phyloP scores from a whole-genome alignment of 768 basidiomycete genomes.

The Lactarius hatsudake region DNA sequence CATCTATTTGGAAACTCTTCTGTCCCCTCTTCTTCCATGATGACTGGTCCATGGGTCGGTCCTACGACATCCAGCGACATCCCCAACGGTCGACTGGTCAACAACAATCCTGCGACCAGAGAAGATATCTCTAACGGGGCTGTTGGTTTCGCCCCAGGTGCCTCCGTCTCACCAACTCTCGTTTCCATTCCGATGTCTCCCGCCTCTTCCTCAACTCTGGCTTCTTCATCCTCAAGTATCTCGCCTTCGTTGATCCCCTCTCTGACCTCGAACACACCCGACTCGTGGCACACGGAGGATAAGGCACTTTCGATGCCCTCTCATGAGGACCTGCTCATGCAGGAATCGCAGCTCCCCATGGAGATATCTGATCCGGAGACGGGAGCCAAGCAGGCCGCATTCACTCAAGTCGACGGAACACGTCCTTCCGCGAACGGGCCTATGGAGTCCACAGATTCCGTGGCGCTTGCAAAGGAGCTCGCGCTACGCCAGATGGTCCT shows the following conservation, averaged over 20 bases:
- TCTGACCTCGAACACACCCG: background rate
- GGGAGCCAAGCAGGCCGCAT: background rate
- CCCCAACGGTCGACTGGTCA: background rate
- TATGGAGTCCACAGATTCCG: constrained; percentile 14
- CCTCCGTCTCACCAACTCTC: background rate
- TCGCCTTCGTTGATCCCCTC: constrained; percentile 1
- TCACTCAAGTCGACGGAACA: background rate
- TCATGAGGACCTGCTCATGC: constrained; percentile 1
- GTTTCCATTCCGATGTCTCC: background rate
- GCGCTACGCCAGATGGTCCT: constrained; percentile 30
- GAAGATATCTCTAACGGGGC: background rate
- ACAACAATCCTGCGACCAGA: background rate
- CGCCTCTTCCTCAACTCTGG: background rate
- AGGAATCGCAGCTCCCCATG: background rate
- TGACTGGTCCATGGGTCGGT: background rate
- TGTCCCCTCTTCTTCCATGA: background rate
- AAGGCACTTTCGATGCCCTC: background rate
- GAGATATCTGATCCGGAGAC: background rate
- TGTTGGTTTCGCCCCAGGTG: background rate
- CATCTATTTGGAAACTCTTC: background rate
- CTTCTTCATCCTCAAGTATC: background rate
- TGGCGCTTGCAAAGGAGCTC: constrained; percentile 44
- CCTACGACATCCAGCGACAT: background rate
- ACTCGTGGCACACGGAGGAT: background rate
- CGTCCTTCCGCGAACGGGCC: background rate